Base-by-base conservation (phyloP, 768 basidiomycete species). In the Suillus americanus region DNA sequence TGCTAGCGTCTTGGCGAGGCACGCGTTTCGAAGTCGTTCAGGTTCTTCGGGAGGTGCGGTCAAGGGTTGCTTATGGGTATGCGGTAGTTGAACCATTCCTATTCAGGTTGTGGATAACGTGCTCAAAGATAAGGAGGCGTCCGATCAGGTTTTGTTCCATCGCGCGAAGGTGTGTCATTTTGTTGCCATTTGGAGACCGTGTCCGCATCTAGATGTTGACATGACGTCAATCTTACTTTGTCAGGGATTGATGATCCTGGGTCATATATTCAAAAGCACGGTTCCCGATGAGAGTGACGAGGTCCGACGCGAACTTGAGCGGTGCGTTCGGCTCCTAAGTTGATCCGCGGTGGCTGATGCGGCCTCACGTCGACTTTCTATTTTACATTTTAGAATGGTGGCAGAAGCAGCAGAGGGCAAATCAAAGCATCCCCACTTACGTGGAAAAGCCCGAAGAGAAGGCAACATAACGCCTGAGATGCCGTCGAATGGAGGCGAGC, bases 1-100 rank as follows among this genome's bases (percentile, higher is more conserved):
- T 99, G 79, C 87, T 99, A 35, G 97, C 96, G 7, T 97, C 97
- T 30, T 99, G 97, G 97, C 89, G 95, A 64, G 97, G 97, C 16
- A 97, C 96, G 3, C 88, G 96, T 61, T 87, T 98, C 73, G 97
- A 99, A 79, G 95, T 99, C 48, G 85, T 91, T 25, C 91, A 94
- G 70, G 94, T 98, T 16, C 81, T 97, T 56, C 85, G 94, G 60
- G 89, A 93, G 81, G 86, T 81, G 54, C 57, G 70, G 40, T 8
- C 25, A 12, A 41, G 25, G 10, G 28, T 64, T 45, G 18, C 28
- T 35, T n/a, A 25, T 30, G 60, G 51, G 76, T 55, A 46, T 25
- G 28, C 38, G 33, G 38, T n/a, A 46, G 38, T 62, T 63, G 23
- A 64, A 63, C 51, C 35, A 61, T 33, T 13, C 45, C 45, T 37